Evolutionary conservation across 2,329 filamentous ascomycete species (phyloP).

Genomic region (Penicillium sp.): DNA sequence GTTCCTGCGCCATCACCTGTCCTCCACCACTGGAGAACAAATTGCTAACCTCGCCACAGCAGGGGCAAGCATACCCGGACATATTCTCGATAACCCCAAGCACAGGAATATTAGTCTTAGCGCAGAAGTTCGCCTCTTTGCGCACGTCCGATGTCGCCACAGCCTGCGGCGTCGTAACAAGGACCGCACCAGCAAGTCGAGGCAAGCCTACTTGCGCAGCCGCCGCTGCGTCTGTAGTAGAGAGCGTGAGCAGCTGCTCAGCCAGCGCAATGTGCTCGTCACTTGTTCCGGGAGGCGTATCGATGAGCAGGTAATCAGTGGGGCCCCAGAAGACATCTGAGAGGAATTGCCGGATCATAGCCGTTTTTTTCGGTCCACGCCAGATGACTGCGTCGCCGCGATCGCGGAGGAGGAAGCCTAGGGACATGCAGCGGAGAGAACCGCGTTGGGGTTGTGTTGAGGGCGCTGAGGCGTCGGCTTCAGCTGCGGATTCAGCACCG

Average conservation of each 20-base stretch:
- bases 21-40: slow-evolving; percentile 91
- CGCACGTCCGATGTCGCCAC: slow-evolving; percentile 90
- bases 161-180: slow-evolving; percentile 95
- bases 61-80: slow-evolving; percentile 57
- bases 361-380: slow-evolving; percentile 97
- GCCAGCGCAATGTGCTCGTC: slow-evolving; percentile 96
- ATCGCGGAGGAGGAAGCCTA: slow-evolving; percentile 82
- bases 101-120: slow-evolving; percentile 74
- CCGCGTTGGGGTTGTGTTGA: slow-evolving; percentile 29
- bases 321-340: slow-evolving; percentile 84
- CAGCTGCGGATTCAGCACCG: slow-evolving; percentile 44
- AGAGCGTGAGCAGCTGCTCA: slow-evolving; percentile 67
- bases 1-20: slow-evolving; percentile 82
- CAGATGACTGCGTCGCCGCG: slow-evolving; percentile 92
- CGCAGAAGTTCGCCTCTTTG: slow-evolving; percentile 92
- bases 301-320: slow-evolving; percentile 89
- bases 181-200: slow-evolving; percentile 80
- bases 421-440: slow-evolving; percentile 71
- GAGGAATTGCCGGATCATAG: slow-evolving; percentile 96
- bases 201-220: slow-evolving; percentile 37
- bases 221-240: slow-evolving; percentile 27
- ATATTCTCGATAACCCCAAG: slow-evolving; percentile 97
- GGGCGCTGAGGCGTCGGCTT: slow-evolving; percentile 10
- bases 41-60: slow-evolving; percentile 79
- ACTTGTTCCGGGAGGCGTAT: slow-evolving; percentile 92